A percentile compares a stretch with the other conserved stretches of the same genome.
phyloP scores from a whole-genome alignment of 176 grass and related monocot genomes.

The Juncus inflexus region DNA sequence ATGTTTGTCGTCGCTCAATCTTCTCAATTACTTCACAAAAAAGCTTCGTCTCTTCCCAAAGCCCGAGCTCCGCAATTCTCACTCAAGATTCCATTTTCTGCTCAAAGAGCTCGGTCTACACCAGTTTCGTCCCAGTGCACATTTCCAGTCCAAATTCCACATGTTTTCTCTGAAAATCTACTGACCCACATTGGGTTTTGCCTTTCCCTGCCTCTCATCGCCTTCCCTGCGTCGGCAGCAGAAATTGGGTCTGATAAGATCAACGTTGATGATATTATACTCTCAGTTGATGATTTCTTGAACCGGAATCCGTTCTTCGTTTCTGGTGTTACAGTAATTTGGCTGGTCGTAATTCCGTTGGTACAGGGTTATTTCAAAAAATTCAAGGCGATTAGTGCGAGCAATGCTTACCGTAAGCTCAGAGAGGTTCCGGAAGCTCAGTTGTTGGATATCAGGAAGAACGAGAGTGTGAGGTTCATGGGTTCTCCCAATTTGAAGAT shows the following conservation, averaged over 20 bases:
- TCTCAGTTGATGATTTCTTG: slow-evolving; percentile 83
- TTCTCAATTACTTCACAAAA: not conserved
- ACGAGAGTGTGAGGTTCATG: slow-evolving; percentile 78
- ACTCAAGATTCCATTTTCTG: slow-evolving; percentile 3
- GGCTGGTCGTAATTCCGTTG: slow-evolving; percentile 73
- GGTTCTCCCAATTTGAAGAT: slow-evolving; percentile 74
- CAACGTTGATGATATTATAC: slow-evolving; percentile 61
- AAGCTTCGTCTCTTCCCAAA: slow-evolving; percentile 7
- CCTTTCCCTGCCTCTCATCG: slow-evolving; percentile 25
- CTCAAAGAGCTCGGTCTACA: not conserved
- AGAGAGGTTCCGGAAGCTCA: slow-evolving; percentile 63
- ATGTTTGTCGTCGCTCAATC: too few relatives aligned
- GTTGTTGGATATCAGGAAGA: slow-evolving; percentile 79
- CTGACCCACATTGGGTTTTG: slow-evolving; percentile 20
- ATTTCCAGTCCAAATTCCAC: slow-evolving; percentile 17
- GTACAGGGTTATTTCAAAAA: slow-evolving; percentile 71
- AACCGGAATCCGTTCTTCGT: slow-evolving; percentile 89
- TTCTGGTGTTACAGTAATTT: slow-evolving; percentile 63
- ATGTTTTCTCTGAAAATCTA: slow-evolving; percentile 34
- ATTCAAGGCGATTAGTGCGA: slow-evolving; percentile 66
- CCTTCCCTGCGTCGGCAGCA: slow-evolving; percentile 39
- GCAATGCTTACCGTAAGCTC: slow-evolving; percentile 84
- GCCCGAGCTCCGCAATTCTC: slow-evolving; percentile 7
- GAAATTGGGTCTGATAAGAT: slow-evolving; percentile 47
- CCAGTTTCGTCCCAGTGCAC: slow-evolving; percentile 2